Evolutionary conservation across 2,329 filamentous ascomycete genomes (phyloP).

Genomic region (Phyllosticta paracitricarpa): DNA sequence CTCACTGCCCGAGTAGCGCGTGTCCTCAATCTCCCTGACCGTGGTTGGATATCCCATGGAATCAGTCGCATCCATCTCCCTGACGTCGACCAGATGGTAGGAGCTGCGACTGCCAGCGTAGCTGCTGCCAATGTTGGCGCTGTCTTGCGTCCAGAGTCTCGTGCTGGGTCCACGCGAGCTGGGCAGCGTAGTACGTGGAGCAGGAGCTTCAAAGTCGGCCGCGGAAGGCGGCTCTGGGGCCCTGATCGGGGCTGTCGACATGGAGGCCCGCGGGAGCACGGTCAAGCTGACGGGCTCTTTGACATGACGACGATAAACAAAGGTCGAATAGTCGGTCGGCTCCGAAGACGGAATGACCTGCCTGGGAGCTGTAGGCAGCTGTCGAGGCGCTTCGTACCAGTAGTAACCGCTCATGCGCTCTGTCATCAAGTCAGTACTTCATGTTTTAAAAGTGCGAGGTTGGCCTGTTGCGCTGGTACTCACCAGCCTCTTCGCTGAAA

Average conservation of each 20-base stretch:
- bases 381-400: not conserved
- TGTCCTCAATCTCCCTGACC: constrained; percentile 8
- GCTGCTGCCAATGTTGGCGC: not conserved
- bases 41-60: not conserved
- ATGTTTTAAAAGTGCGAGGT: no score
- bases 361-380: not conserved
- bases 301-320: not conserved
- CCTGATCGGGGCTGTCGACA: not conserved
- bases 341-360: not conserved
- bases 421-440: not conserved
- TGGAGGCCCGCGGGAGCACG: not conserved
- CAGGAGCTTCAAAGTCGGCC: not conserved
- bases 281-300: not conserved
- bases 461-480: no score
- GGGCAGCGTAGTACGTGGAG: not conserved
- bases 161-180: not conserved
- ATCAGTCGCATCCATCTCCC: not conserved
- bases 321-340: not conserved
- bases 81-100: constrained; percentile 4
- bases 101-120: not conserved
- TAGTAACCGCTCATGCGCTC: not conserved
- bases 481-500: not conserved
- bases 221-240: not conserved
- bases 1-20: not conserved
- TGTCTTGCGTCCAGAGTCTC: not conserved